These are phyloP conservation scores for Claviceps sp. DNA, from an alignment of 2,329 filamentous ascomycete species.

Conservation along the genomic window DNA sequence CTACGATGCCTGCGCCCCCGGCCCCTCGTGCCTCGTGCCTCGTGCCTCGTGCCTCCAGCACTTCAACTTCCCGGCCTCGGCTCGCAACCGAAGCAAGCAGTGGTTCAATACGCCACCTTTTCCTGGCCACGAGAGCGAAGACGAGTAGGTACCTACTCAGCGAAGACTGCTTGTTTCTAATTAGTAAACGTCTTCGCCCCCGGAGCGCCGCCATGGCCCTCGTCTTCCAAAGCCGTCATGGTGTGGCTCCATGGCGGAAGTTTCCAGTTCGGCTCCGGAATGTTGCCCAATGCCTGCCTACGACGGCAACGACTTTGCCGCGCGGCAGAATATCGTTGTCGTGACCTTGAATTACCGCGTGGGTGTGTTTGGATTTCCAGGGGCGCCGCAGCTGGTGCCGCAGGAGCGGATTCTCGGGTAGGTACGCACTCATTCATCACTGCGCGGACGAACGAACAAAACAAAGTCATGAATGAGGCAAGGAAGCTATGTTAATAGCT, in stretches of 20 bases:
- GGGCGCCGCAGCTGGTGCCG: not conserved
- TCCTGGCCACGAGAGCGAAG: conserved; percentile 12
- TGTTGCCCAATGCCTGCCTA: conserved; percentile 8
- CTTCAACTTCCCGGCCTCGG: conserved; percentile 11
- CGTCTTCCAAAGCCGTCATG: conserved; percentile 12
- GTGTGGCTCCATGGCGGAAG: conserved; percentile 14
- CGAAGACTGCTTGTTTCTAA: conserved; percentile 10
- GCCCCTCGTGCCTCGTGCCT: too few relatives aligned
- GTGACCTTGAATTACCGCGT: conserved; percentile 22
- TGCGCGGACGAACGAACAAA: too few relatives aligned
- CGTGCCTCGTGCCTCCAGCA: conserved; percentile 15
- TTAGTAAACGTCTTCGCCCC: conserved; percentile 8
- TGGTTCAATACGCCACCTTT: conserved; percentile 13
- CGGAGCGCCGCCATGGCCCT: conserved; percentile 1
- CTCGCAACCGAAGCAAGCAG: conserved; percentile 8
- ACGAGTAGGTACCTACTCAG: too few relatives aligned
- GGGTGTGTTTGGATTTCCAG: conserved; percentile 21
- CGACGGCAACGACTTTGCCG: not conserved
- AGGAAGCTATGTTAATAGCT: too few relatives aligned
- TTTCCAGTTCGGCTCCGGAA: conserved; percentile 8
- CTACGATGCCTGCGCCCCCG: conserved; percentile 13
- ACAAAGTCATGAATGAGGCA: too few relatives aligned
- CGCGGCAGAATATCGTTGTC: conserved; percentile 11
- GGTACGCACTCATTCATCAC: not conserved
- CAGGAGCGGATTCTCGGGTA: not conserved